Base-by-base conservation (phyloP, 192 early-diverging fungal species). In the Diversispora eburnea region DNA sequence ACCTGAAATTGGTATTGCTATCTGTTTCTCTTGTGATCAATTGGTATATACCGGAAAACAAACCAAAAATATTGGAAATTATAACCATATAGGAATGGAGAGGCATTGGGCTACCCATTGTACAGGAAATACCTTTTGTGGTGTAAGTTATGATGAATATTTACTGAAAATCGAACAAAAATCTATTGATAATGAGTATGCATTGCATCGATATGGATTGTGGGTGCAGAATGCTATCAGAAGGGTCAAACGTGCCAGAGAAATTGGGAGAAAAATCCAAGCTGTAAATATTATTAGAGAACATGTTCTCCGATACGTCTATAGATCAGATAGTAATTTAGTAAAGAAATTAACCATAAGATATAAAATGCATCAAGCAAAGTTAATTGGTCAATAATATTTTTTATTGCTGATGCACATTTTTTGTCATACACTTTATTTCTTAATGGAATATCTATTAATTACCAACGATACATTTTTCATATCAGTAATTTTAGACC, bases 51-150 rank as follows among this genome's bases (percentile, higher is more conserved):
- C 51, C 39, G 25, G 52, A 70, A 41, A 70, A 56, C 39, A 33
- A 57, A 70, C 54, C 39, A 70, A 70, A 70, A 70, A 69, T 70
- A 70, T 70, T 42, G 54, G 54, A 42, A 70, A 70, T 70, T 70
- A 70, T 70, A 70, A 70, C 42, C 68, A 68, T 39, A 68, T 68
- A 68, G 48, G 48, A 68, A 70, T 70, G 17, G 48, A 68, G 48
- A 68, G n/a, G 48, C 66, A 68, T 51, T 68, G 48, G 54, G 41
- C 54, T 70, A 42, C 55, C 12, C 4, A 70, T 70, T 56, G 33
- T 55, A 70, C 22, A 55, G 54, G 12, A 56, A 70, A 70, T n/a
- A 57, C 3, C 3, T 70, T 43, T 41, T 70, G 54, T 70, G 39
- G n/a, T 8, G 39, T 70, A 70, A 70, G 7, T 70, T 57, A 70